phyloP scores from a whole-genome alignment of 2,329 filamentous ascomycete genomes.

The Xylariaceae sp. region DNA sequence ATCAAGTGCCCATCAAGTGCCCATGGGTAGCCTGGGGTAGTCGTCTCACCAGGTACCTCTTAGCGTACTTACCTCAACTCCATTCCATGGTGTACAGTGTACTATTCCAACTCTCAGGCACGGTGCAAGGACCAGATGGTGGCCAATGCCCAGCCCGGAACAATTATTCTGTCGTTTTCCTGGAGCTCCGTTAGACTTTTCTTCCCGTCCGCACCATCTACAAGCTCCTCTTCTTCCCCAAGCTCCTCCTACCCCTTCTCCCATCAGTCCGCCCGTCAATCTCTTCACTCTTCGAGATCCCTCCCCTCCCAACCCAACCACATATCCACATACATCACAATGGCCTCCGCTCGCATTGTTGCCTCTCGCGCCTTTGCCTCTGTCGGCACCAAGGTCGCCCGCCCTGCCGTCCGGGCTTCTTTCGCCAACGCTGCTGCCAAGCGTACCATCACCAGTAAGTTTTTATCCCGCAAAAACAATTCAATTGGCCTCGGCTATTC shows the following conservation, averaged over 20 bases:
- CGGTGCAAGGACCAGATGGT: constrained; percentile 14
- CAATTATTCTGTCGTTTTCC: constrained; percentile 26
- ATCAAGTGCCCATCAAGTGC: too few species aligned
- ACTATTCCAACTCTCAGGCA: constrained; percentile 5
- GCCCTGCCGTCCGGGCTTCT: constrained; percentile 64
- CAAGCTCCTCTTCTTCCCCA: constrained; percentile 26
- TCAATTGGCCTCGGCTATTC: constrained; percentile 16
- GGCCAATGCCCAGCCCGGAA: constrained; percentile 21
- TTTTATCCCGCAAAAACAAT: constrained; percentile 7
- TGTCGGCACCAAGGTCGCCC: constrained; percentile 72
- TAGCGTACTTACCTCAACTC: constrained; percentile 19
- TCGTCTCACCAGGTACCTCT: background rate
- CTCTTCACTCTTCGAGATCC: constrained; percentile 35
- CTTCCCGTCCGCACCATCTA: constrained; percentile 27
- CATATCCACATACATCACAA: constrained; percentile 55
- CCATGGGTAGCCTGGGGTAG: too few species aligned
- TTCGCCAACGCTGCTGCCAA: constrained; percentile 58
- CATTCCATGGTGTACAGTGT: constrained; percentile 11
- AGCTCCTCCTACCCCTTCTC: background rate
- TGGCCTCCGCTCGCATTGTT: constrained; percentile 73
- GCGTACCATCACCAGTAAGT: constrained; percentile 71
- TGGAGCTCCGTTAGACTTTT: constrained; percentile 31
- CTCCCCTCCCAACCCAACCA: constrained; percentile 37
- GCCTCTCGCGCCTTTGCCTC: constrained; percentile 71
- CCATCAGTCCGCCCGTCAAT: constrained; percentile 16